Conservation (phyloP, 73 alveolate genomes). For the Breviolum minutum region DNA sequence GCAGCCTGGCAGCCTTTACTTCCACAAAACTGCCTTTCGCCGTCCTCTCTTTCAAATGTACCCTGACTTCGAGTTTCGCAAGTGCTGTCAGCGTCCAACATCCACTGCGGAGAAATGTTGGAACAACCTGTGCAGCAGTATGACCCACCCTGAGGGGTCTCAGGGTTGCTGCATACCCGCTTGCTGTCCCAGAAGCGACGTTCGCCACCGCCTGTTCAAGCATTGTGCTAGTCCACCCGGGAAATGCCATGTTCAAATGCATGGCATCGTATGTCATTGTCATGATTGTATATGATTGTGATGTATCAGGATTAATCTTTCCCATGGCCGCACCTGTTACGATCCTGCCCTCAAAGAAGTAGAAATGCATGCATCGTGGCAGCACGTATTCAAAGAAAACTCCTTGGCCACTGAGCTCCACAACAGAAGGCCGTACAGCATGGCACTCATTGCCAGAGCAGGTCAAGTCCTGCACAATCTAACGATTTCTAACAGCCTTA, state of each 20-base stretch:
- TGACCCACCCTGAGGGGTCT: slow-evolving; percentile 29
- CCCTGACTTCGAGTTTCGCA: neutral
- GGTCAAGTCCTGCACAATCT: slow-evolving; percentile 26
- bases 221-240: neutral
- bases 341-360: slow-evolving; percentile 16
- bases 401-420: slow-evolving; percentile 10
- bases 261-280: neutral
- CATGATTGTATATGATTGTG: neutral
- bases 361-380: slow-evolving; percentile 77
- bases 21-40: too few relatives aligned
- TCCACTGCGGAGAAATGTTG: neutral
- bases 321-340: neutral
- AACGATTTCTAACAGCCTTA: too few relatives aligned
- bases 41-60: too few relatives aligned
- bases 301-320: too few relatives aligned
- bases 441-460: slow-evolving; percentile 55
- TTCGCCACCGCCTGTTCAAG: slow-evolving; percentile 21
- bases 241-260: neutral
- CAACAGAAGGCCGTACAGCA: neutral
- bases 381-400: slow-evolving; percentile 36
- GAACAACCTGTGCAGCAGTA: slow-evolving; percentile 84
- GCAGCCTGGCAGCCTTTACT: too few relatives aligned
- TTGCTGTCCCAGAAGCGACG: slow-evolving; percentile 28
- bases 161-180: slow-evolving; percentile 51
- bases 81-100: neutral